Evolutionary conservation across 192 early-diverging fungal genomes (phyloP).

Genomic region (Phlyctochytrium planicorne): DNA sequence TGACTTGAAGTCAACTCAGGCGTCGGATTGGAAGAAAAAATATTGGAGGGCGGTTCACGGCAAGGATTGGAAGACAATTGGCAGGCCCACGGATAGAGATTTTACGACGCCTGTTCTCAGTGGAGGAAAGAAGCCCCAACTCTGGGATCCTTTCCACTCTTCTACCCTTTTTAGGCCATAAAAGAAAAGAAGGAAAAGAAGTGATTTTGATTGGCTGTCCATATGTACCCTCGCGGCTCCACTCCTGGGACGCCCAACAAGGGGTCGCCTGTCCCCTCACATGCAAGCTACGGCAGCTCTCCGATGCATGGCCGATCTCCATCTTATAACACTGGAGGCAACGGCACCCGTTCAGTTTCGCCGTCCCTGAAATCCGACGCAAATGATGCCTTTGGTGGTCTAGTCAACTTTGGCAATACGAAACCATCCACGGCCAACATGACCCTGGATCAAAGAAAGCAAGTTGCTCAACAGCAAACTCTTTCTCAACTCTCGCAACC

Average conservation of each 20-base stretch:
- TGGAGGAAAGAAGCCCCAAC: not conserved
- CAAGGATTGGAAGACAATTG: slow-evolving; percentile 27
- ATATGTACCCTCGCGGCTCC: too few relatives aligned
- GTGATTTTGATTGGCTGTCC: too few relatives aligned
- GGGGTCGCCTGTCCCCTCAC: slow-evolving; percentile 9
- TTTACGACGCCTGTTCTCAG: slow-evolving; percentile 22
- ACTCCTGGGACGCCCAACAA: too few relatives aligned
- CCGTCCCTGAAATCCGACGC: not conserved
- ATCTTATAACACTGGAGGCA: not conserved
- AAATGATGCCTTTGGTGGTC: slow-evolving; percentile 26
- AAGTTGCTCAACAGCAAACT: slow-evolving; percentile 15
- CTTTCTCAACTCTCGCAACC: slow-evolving; percentile 5
- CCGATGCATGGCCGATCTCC: not conserved
- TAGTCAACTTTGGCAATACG: slow-evolving; percentile 26
- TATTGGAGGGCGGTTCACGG: slow-evolving; percentile 19
- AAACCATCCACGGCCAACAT: slow-evolving; percentile 2
- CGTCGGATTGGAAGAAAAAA: slow-evolving; percentile 5
- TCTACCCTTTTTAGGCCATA: too few relatives aligned
- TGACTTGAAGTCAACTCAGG: slow-evolving; percentile 14
- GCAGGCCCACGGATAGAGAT: slow-evolving; percentile 21
- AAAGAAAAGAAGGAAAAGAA: too few relatives aligned
- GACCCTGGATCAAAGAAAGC: slow-evolving; percentile 28
- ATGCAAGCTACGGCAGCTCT: not conserved
- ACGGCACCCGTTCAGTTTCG: not conserved
- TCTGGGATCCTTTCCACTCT: slow-evolving; percentile 46